Evolutionary conservation across 257 asterid species (phyloP).

Genomic region (Verbena officinalis): DNA sequence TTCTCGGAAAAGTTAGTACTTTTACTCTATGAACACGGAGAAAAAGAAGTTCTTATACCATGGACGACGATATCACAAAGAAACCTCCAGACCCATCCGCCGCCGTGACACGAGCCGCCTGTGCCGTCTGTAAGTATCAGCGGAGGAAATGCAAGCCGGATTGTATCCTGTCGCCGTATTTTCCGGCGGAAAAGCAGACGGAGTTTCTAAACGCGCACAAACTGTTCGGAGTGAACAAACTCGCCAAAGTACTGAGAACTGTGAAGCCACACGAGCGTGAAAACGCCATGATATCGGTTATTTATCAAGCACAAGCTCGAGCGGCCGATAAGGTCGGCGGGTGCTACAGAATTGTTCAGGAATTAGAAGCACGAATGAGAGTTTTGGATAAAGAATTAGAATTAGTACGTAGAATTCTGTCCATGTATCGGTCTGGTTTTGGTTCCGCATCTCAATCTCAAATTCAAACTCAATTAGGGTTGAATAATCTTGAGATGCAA

Average conservation of each 20-base stretch:
- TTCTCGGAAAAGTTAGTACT: too few species aligned
- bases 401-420: constrained; percentile 7
- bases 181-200: constrained; percentile 39
- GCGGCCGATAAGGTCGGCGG: constrained; percentile 51
- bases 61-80: neutral
- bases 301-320: constrained; percentile 36
- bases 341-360: constrained; percentile 1
- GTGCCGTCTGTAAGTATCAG: constrained; percentile 65
- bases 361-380: neutral
- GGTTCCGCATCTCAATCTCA: too few species aligned
- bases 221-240: constrained; percentile 43
- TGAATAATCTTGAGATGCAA: neutral
- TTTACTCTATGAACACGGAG: too few species aligned
- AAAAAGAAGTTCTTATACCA: too few species aligned
- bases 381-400: constrained; percentile 11
- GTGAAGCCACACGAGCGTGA: constrained; percentile 2
- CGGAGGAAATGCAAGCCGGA: constrained; percentile 43
- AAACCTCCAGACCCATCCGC: neutral
- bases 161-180: constrained; percentile 45
- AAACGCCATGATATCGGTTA: constrained; percentile 27
- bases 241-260: constrained; percentile 20
- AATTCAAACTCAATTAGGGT: neutral
- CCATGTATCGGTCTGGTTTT: neutral
- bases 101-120: constrained; percentile 37
- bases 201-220: constrained; percentile 44